Conservation (phyloP, 2,329 filamentous ascomycete genomes). For the Whalleya microplaca region DNA sequence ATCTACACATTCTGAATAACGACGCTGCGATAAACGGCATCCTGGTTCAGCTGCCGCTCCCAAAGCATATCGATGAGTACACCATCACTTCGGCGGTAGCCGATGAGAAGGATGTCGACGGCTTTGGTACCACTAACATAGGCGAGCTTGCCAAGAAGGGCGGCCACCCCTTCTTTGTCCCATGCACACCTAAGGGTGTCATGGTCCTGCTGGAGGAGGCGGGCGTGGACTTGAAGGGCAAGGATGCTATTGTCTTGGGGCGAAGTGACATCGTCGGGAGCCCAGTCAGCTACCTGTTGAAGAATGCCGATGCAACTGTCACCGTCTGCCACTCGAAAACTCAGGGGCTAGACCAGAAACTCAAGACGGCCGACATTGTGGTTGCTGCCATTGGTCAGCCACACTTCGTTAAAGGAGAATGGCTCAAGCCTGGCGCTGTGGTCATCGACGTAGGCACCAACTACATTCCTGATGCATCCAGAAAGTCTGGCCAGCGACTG, state of each 20-base stretch:
- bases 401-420: constrained; percentile 89
- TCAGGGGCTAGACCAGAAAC: constrained; percentile 68
- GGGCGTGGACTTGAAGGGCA: constrained; percentile 82
- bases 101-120: constrained; percentile 96
- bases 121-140: constrained; percentile 92
- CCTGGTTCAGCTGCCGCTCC: constrained; percentile 89
- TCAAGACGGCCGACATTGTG: constrained; percentile 86
- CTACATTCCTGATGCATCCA: constrained; percentile 85
- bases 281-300: constrained; percentile 92
- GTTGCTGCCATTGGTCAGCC: constrained; percentile 90
- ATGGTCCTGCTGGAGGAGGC: constrained; percentile 89
- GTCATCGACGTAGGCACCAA: constrained; percentile 99
- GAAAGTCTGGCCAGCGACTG: constrained; percentile 89
- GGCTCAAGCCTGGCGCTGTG: constrained; percentile 92
- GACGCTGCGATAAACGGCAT: constrained; percentile 87
- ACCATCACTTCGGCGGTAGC: constrained; percentile 86
- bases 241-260: constrained; percentile 92
- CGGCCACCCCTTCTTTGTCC: constrained; percentile 84
- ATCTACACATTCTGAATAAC: constrained; percentile 82
- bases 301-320: constrained; percentile 94
- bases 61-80: constrained; percentile 88
- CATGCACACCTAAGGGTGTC: constrained; percentile 95
- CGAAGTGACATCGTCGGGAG: constrained; percentile 97
- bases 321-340: constrained; percentile 96
- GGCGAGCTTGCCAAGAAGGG: constrained; percentile 96